A percentile compares a stretch with the other conserved stretches of the same genome.
phyloP scores from a whole-genome alignment of 2,329 filamentous ascomycete species.

The Paecilomyces formosus region DNA sequence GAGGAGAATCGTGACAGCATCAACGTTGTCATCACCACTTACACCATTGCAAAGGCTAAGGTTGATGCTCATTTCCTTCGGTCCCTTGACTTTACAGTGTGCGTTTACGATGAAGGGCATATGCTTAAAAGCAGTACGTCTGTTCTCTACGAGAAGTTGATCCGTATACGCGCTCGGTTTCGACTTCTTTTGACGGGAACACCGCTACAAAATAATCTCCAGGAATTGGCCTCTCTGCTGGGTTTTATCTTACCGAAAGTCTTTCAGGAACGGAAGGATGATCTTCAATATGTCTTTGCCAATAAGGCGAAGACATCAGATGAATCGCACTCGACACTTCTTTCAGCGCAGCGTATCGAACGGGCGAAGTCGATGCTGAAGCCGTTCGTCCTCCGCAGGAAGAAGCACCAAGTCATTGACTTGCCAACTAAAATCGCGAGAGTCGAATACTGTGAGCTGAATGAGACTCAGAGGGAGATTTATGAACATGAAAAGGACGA shows the following conservation, averaged over 20 bases:
- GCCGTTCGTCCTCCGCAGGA: constrained; percentile 87
- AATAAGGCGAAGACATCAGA: constrained; percentile 79
- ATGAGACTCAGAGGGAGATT: constrained; percentile 60
- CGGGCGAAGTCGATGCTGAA: constrained; percentile 87
- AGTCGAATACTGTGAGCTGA: constrained; percentile 76
- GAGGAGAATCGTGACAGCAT: constrained; percentile 57
- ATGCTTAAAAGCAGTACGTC: constrained; percentile 84
- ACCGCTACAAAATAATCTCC: constrained; percentile 90
- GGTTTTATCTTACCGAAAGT: constrained; percentile 88
- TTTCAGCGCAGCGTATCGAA: constrained; percentile 80
- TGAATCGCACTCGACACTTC: constrained; percentile 64
- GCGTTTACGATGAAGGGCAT: constrained; percentile 91
- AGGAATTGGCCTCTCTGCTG: constrained; percentile 82
- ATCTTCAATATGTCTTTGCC: constrained; percentile 81
- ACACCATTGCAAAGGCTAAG: constrained; percentile 57
- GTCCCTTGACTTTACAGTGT: constrained; percentile 49
- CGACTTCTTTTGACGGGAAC: constrained; percentile 83
- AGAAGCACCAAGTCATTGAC: constrained; percentile 87
- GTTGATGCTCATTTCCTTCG: constrained; percentile 58
- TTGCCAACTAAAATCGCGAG: constrained; percentile 72
- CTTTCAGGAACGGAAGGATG: constrained; percentile 68
- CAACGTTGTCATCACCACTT: constrained; percentile 66
- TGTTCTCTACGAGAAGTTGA: constrained; percentile 70
- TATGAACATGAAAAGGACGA: constrained; percentile 64
- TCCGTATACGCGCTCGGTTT: constrained; percentile 71